Evolutionary conservation across 2,329 filamentous ascomycete genomes (phyloP), one percentile per base, ranked within the genome.

Genomic region (Ophiostoma tasmaniense): DNA sequence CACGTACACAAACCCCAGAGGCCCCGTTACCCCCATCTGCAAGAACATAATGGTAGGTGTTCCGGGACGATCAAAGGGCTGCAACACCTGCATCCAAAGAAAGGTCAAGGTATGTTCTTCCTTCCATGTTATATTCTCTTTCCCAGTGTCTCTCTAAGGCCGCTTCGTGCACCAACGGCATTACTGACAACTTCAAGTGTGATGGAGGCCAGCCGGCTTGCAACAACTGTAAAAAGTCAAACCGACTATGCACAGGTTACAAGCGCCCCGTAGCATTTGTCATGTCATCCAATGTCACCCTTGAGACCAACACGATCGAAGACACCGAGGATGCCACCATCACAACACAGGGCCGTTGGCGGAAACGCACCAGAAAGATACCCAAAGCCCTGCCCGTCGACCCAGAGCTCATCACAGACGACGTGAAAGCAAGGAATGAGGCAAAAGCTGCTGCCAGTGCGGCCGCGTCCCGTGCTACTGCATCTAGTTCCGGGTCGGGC

Each of bases 141-240:
- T 22, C 22, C 25, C 11, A 5, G 45, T 1, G 1, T 13, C 50
- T 22, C 6, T 1, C n/a, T 25, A 8, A 25, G 17, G 5, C 20
- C n/a, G 42, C 17, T 22, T 25, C 13, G 20, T 17, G 10, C 11
- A 10, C 22, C 22, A 3, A 65, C 14, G 20, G 17, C 33, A 42
- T 30, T 13, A 45, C 64, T 65, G 22, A 42, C 35, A 33, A 20
- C 30, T 20, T 59, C n/a, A 52, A 74, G 73, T 74, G 74, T 30
- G 73, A 72, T 67, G 68, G 70, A 7, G 70, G 71, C 25, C 71
- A 62, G 2, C 73, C 73, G 1, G 25, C 52, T 4, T 75, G 74
- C 37, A 68, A 61, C 70, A 73, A 81, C 68, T 75, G 74, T 69
- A 67, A 64, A 39, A 74, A 73, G 42, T 72, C 73, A 10, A 71